Evolutionary conservation across 2,329 filamentous ascomycete species (phyloP).

Genomic region (Colletotrichum sp.): DNA sequence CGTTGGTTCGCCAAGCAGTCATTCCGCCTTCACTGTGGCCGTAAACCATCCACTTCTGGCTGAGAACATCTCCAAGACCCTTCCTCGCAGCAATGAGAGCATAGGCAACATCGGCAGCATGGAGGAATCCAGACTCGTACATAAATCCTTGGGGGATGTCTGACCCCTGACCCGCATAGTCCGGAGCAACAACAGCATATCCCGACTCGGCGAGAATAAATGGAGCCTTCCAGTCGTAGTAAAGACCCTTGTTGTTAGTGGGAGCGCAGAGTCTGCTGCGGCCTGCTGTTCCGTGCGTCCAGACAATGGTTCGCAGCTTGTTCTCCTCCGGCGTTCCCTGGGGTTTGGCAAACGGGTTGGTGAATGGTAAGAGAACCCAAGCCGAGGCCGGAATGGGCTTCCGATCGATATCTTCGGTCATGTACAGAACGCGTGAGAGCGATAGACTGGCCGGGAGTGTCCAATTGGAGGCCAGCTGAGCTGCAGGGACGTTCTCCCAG

Average conservation of each 20-base stretch:
- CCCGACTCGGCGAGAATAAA: conserved; percentile 23
- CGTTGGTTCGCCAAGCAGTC: conserved; percentile 29
- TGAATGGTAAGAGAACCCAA: neutral
- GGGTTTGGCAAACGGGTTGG: neutral
- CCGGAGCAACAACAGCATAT: conserved; percentile 14
- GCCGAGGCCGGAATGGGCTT: conserved; percentile 7
- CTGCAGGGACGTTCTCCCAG: conserved; percentile 18
- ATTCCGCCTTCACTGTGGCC: conserved; percentile 30
- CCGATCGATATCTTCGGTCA: conserved; percentile 22
- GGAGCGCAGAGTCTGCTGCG: conserved; percentile 25
- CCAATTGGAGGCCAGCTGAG: conserved; percentile 11
- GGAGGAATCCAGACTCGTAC: conserved; percentile 25
- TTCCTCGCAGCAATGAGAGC: conserved; percentile 24
- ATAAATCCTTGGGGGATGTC: conserved; percentile 24
- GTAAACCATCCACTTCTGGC: conserved; percentile 25
- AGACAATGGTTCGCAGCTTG: conserved; percentile 22
- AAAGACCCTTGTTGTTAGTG: conserved; percentile 26
- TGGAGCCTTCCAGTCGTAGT: conserved; percentile 27
- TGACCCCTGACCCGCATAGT: conserved; percentile 16
- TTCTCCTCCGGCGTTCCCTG: neutral
- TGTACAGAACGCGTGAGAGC: conserved; percentile 13
- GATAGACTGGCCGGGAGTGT: conserved; percentile 13
- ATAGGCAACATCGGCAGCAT: conserved; percentile 25
- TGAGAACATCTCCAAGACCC: conserved; percentile 14
- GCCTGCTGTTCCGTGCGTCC: conserved; percentile 30